These are phyloP conservation scores for Pythium pyrilobum DNA, from an alignment of 352 stramenopile species.

Conservation along the genomic window DNA sequence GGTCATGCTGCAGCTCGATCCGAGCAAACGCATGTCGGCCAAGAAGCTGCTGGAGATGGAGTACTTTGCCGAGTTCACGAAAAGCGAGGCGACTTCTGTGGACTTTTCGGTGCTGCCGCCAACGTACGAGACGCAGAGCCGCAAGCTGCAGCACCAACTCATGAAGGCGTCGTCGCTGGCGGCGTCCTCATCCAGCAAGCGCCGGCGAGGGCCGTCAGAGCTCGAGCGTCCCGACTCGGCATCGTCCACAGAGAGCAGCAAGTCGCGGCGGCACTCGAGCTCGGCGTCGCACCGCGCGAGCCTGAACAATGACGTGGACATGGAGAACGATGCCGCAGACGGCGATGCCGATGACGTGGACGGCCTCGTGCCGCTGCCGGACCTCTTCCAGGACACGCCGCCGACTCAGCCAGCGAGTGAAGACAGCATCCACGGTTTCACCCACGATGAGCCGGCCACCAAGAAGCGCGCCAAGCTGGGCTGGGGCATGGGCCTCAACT, in stretches of 20 bases:
- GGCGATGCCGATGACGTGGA: neutral
- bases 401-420: neutral
- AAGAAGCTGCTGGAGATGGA: slow-evolving; percentile 53
- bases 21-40: slow-evolving; percentile 38
- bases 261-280: neutral
- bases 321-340: neutral
- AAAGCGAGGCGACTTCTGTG: slow-evolving; percentile 3
- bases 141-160: slow-evolving; percentile 52
- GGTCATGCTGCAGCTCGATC: slow-evolving; percentile 72
- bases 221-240: slow-evolving; percentile 9
- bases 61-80: slow-evolving; percentile 51
- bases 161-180: slow-evolving; percentile 8
- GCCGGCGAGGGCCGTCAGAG: slow-evolving; percentile 8
- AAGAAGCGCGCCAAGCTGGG: slow-evolving; percentile 60
- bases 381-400: slow-evolving; percentile 5
- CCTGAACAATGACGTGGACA: neutral
- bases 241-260: slow-evolving; percentile 7
- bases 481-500: slow-evolving; percentile 76
- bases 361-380: slow-evolving; percentile 9
- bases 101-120: slow-evolving; percentile 40
- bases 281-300: neutral
- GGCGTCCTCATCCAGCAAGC: slow-evolving; percentile 6
- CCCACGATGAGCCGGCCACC: neutral
- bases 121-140: slow-evolving; percentile 53
- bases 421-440: too few relatives aligned